Evolutionary conservation across 148 eudicot genomes (phyloP).

Genomic region (Rhododendron williamsianum): DNA sequence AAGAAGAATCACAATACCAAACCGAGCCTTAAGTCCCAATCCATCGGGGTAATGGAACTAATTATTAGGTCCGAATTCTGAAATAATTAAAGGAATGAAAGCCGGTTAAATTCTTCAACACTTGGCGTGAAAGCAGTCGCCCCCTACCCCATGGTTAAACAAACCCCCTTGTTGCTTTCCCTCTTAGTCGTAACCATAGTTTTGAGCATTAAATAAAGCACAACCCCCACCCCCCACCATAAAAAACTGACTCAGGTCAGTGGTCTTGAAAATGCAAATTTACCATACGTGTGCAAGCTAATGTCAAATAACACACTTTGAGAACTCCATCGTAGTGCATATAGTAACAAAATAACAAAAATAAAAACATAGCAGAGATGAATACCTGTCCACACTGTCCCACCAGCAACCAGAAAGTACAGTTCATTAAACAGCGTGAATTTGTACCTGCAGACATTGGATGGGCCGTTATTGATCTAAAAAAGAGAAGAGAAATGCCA

Average conservation of each 20-base stretch:
- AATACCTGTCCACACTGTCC: slow-evolving; percentile 97
- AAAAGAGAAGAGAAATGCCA: slow-evolving; percentile 3
- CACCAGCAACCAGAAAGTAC: slow-evolving; percentile 93
- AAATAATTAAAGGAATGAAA: not conserved
- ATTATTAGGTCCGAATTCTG: not conserved
- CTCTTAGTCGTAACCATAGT: not conserved
- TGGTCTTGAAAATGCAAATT: not conserved
- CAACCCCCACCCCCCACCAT: not conserved
- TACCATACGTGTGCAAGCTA: not conserved
- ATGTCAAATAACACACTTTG: not conserved
- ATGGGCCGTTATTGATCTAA: slow-evolving; percentile 4
- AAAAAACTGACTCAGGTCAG: not conserved
- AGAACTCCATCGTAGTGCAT: not conserved
- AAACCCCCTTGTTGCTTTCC: not conserved
- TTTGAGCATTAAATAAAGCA: not conserved
- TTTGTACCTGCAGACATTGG: slow-evolving; percentile 68
- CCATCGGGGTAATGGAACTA: not conserved
- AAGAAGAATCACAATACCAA: not conserved
- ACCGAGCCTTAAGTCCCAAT: not conserved
- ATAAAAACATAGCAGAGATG: not conserved
- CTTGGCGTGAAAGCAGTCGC: not conserved
- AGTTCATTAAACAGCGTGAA: slow-evolving; percentile 94
- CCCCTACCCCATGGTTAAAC: not conserved
- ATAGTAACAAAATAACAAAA: not conserved
- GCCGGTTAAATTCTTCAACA: not conserved